Percentiles rank a stretch among this genome's conserved stretches.
phyloP scores from a whole-genome alignment of 2,329 filamentous ascomycete species.

The Aureobasidium lini region DNA sequence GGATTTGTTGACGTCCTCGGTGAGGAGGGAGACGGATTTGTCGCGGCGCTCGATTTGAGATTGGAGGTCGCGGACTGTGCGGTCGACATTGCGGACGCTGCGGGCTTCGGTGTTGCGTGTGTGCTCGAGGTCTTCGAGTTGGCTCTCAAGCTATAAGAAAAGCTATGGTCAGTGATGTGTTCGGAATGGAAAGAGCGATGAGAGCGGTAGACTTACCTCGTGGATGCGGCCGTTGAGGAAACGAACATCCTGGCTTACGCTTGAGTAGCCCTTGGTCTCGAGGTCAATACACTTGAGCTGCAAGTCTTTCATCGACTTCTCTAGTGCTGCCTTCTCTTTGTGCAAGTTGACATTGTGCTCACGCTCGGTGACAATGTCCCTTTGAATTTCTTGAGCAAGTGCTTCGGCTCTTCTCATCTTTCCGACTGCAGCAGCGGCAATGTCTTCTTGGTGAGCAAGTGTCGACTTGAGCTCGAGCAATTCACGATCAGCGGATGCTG shows the following conservation, averaged over 20 bases:
- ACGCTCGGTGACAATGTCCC: slow-evolving; percentile 79
- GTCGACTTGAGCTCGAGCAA: slow-evolving; percentile 81
- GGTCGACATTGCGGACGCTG: slow-evolving; percentile 85
- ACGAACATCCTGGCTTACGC: slow-evolving; percentile 86
- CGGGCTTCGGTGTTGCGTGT: slow-evolving; percentile 73
- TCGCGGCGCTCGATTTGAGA: slow-evolving; percentile 88
- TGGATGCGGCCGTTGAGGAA: slow-evolving; percentile 92
- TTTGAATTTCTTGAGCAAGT: slow-evolving; percentile 79
- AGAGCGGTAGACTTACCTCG: slow-evolving; percentile 58
- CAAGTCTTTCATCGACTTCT: slow-evolving; percentile 84
- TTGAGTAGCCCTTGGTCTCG: slow-evolving; percentile 95
- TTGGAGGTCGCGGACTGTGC: slow-evolving; percentile 87
- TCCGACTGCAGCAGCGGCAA: slow-evolving; percentile 82
- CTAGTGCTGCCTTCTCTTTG: slow-evolving; percentile 80
- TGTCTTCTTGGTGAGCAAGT: slow-evolving; percentile 87
- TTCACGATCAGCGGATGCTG: slow-evolving; percentile 80
- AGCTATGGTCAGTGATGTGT: slow-evolving; percentile 23
- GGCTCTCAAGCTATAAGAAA: slow-evolving; percentile 26
- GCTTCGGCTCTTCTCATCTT: slow-evolving; percentile 96
- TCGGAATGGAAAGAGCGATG: not conserved
- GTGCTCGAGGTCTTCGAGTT: slow-evolving; percentile 85
- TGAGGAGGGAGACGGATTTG: slow-evolving; percentile 70
- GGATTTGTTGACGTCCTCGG: slow-evolving; percentile 75
- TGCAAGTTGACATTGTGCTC: slow-evolving; percentile 75
- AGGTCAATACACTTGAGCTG: slow-evolving; percentile 86